phyloP scores from a whole-genome alignment of 176 grass and related monocot species.

The Musa acuminata region DNA sequence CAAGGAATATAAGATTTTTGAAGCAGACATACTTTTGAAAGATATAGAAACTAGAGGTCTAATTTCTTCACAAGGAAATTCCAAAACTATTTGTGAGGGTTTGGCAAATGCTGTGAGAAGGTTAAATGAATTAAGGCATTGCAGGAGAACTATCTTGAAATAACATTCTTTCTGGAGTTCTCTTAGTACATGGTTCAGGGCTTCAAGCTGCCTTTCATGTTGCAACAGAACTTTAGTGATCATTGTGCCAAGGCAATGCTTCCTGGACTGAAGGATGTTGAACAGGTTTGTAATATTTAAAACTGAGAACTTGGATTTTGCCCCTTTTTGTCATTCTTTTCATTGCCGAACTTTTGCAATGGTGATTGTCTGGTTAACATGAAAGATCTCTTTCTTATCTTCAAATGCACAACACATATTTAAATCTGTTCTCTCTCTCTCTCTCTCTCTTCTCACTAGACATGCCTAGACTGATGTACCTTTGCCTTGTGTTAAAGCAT shows the following conservation, averaged over 20 bases:
- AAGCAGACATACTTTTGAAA: conserved; percentile 46
- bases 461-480: background rate
- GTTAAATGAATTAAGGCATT: conserved; percentile 70
- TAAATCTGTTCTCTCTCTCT: too few species aligned
- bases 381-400: too few species aligned
- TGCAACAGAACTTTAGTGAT: background rate
- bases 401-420: background rate
- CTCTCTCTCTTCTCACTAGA: too few species aligned
- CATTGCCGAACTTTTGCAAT: background rate
- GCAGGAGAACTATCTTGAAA: conserved; percentile 11
- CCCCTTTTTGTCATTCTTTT: background rate
- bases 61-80: conserved; percentile 34
- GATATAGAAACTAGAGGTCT: conserved; percentile 59
- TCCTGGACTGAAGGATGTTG: background rate
- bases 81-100: conserved; percentile 32
- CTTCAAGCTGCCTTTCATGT: background rate
- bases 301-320: background rate
- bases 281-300: background rate
- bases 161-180: background rate
- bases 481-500: background rate
- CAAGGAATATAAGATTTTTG: conserved; percentile 30
- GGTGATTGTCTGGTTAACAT: background rate
- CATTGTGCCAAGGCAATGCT: background rate
- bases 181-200: background rate
- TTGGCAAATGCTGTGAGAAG: conserved; percentile 47